These are phyloP conservation scores for Apium graveolens DNA, from an alignment of 129 eudicot species.

Conservation along the genomic window DNA sequence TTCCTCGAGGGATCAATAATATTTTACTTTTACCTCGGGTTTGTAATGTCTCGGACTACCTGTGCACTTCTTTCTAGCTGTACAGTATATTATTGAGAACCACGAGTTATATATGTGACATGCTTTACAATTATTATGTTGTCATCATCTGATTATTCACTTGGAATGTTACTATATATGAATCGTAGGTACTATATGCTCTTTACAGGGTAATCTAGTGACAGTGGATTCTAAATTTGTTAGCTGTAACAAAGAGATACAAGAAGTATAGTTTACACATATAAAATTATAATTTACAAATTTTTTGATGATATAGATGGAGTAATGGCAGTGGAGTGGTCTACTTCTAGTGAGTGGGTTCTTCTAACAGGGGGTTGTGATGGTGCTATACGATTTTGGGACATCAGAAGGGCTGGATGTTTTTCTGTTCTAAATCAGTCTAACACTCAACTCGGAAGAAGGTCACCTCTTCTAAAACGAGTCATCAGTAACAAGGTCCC, in stretches of 20 bases:
- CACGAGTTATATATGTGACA: neutral
- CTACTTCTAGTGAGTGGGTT: conserved; percentile 91
- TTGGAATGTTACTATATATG: neutral
- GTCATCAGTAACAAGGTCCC: conserved; percentile 52
- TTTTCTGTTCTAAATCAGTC: conserved; percentile 88
- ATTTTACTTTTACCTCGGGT: neutral
- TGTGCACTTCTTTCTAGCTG: neutral
- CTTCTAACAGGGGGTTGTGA: conserved; percentile 96
- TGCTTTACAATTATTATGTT: neutral
- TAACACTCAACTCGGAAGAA: conserved; percentile 84
- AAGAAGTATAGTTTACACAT: neutral
- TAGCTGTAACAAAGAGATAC: neutral
- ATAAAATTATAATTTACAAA: neutral
- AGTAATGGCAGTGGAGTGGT: conserved; percentile 95
- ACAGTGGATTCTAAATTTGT: neutral
- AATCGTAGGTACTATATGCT: neutral
- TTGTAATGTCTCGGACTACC: neutral
- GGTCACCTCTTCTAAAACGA: conserved; percentile 53
- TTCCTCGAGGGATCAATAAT: neutral
- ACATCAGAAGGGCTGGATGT: conserved; percentile 94
- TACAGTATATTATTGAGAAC: neutral
- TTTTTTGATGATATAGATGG: conserved; percentile 50
- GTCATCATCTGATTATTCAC: neutral
- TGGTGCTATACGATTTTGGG: conserved; percentile 99
- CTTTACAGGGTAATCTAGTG: neutral